Conservation (phyloP, 2,329 filamentous ascomycete genomes). For the Parafenestella ontariensis region DNA sequence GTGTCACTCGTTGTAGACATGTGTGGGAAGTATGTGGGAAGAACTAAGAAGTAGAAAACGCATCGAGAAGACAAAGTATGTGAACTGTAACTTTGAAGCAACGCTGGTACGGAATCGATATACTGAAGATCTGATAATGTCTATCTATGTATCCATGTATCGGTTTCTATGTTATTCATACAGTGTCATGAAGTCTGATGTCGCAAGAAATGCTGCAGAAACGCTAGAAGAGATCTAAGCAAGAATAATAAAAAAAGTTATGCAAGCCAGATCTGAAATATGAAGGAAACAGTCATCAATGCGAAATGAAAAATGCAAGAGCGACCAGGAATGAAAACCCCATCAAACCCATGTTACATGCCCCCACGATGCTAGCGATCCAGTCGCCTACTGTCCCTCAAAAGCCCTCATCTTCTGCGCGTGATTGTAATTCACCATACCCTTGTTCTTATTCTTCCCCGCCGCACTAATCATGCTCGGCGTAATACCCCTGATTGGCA, state of each 20-base stretch:
- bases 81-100: too few relatives aligned
- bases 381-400: conserved; percentile 16
- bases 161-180: not conserved
- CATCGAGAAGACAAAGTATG: too few relatives aligned
- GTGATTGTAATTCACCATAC: conserved; percentile 42
- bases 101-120: not conserved
- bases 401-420: conserved; percentile 43
- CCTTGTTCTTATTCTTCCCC: conserved; percentile 44
- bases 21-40: too few relatives aligned
- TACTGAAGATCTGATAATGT: not conserved
- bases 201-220: not conserved
- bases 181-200: not conserved
- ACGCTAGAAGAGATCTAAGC: not conserved
- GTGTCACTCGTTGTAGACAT: too few relatives aligned
- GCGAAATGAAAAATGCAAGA: not conserved
- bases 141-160: not conserved
- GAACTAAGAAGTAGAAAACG: too few relatives aligned
- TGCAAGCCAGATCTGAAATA: not conserved
- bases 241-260: not conserved
- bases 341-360: not conserved
- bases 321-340: not conserved
- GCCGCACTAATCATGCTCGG: conserved; percentile 46
- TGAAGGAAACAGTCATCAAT: not conserved
- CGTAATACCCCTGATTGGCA: conserved; percentile 42
- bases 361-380: not conserved